Evolutionary conservation across 2,329 filamentous ascomycete genomes (phyloP).

Genomic region (Verticillium alfalfae): DNA sequence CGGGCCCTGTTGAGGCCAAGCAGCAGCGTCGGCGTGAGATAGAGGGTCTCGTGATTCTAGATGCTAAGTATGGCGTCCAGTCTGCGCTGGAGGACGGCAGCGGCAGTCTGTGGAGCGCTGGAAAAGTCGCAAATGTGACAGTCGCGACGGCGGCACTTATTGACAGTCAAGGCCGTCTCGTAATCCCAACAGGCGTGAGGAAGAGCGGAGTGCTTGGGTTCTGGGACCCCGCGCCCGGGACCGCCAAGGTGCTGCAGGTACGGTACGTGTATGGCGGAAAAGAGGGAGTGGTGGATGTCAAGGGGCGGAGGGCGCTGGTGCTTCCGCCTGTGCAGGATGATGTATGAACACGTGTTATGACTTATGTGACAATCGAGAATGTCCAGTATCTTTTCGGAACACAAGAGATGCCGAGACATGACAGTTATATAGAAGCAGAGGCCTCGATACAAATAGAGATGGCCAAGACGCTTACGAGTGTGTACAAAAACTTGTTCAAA

Average conservation of each 20-base stretch:
- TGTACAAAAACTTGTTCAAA: background rate
- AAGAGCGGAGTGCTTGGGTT: constrained; percentile 43
- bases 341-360: background rate
- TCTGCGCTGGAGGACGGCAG: constrained; percentile 14
- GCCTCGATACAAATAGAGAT: too few species aligned
- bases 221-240: constrained; percentile 41
- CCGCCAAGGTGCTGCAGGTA: constrained; percentile 38
- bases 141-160: constrained; percentile 41
- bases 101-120: constrained; percentile 21
- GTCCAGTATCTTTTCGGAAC: background rate
- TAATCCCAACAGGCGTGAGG: constrained; percentile 32
- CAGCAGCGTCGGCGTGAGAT: constrained; percentile 28
- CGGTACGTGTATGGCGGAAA: constrained; percentile 33
- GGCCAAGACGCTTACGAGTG: background rate
- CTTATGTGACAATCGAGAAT: background rate
- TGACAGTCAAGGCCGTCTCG: constrained; percentile 25
- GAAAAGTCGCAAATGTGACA: constrained; percentile 44
- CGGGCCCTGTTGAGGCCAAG: constrained; percentile 28
- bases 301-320: constrained; percentile 25
- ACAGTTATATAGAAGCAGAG: background rate
- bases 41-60: constrained; percentile 40
- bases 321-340: constrained; percentile 7
- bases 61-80: constrained; percentile 40
- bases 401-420: background rate
- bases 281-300: constrained; percentile 28